These are phyloP conservation scores for Psidium guajava DNA, from an alignment of 345 rosid genomes.

Conservation along the genomic window DNA sequence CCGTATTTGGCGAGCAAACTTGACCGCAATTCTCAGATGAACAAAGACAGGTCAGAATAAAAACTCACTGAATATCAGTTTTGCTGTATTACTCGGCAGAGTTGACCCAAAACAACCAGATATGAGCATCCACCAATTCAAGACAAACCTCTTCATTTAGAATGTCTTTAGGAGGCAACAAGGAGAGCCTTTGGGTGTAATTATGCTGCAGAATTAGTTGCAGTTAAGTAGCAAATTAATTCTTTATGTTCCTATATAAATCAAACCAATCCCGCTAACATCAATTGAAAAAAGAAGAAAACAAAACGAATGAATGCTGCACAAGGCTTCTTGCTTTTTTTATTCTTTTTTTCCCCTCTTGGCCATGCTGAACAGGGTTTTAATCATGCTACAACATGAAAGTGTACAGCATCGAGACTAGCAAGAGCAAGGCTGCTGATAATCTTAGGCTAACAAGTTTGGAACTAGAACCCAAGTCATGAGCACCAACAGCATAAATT, in stretches of 20 bases:
- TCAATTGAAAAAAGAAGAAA: neutral
- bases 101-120: neutral
- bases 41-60: neutral
- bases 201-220: neutral
- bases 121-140: neutral
- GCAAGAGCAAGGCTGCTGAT: slow-evolving; percentile 16
- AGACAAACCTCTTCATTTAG: neutral
- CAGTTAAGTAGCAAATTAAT: neutral
- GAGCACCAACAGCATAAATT: slow-evolving; percentile 35
- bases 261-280: neutral
- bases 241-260: neutral
- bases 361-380: neutral
- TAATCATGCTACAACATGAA: slow-evolving; percentile 11
- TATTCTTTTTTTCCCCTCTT: too few relatives aligned
- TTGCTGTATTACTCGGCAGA: neutral
- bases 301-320: slow-evolving; percentile 10
- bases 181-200: neutral
- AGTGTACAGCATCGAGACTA: slow-evolving; percentile 22
- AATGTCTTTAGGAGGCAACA: neutral
- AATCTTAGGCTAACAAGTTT: slow-evolving; percentile 4
- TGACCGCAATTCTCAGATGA: neutral
- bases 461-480: slow-evolving; percentile 34
- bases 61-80: neutral
- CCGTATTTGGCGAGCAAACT: neutral
- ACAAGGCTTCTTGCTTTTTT: neutral